Evolutionary conservation across 2,329 filamentous ascomycete species (phyloP).

Genomic region (Venturia aucupariae): DNA sequence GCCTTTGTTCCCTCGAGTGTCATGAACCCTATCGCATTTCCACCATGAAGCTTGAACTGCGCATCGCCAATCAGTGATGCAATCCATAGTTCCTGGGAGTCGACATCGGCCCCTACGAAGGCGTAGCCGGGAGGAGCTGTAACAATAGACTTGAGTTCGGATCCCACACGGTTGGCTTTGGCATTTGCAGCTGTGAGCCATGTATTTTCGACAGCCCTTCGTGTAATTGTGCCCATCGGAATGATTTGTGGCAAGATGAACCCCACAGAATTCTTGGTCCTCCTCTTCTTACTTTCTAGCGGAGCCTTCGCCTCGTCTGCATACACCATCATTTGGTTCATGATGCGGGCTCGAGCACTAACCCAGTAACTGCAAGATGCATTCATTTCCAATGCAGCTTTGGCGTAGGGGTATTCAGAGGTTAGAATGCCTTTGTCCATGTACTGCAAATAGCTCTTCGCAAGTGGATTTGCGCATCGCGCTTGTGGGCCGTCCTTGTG

Average conservation of each 20-base stretch:
- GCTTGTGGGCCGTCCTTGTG: conserved; percentile 89
- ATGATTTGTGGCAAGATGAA: conserved; percentile 94
- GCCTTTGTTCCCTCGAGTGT: conserved; percentile 93
- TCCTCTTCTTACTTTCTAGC: conserved; percentile 19
- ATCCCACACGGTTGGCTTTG: conserved; percentile 90
- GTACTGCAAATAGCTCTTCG: conserved; percentile 81
- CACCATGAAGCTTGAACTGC: conserved; percentile 88
- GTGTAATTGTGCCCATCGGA: conserved; percentile 95
- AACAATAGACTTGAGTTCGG: conserved; percentile 95
- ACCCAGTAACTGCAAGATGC: conserved; percentile 99
- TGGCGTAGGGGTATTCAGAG: conserved; percentile 82
- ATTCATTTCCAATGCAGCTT: conserved; percentile 96
- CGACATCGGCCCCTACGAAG: conserved; percentile 95
- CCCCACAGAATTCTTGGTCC: conserved; percentile 41
- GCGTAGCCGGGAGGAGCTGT: conserved; percentile 81
- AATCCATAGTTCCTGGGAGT: conserved; percentile 97
- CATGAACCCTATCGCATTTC: conserved; percentile 98
- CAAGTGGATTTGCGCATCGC: conserved; percentile 77
- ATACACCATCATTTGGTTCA: conserved; percentile 90
- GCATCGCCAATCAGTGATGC: conserved; percentile 90
- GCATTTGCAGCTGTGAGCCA: conserved; percentile 98
- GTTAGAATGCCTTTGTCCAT: conserved; percentile 84
- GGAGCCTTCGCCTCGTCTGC: conserved; percentile 46
- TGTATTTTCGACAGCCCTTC: conserved; percentile 90
- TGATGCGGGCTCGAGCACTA: conserved; percentile 85